Base-by-base conservation (phyloP, 2,329 filamentous ascomycete species). In the Metarhizium humberi region DNA sequence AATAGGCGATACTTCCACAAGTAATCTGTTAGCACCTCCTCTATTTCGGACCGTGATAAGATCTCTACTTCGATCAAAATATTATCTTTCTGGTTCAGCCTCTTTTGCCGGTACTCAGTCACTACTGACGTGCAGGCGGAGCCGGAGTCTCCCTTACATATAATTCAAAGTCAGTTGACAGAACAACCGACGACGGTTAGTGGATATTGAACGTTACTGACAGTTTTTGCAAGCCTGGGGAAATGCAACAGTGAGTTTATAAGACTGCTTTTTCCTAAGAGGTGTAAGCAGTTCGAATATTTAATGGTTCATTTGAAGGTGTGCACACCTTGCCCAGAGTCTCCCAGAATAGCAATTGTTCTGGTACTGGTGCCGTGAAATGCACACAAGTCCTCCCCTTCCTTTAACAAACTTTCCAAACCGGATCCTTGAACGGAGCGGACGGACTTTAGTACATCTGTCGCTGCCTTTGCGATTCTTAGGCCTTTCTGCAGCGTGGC, bases 221-320 rank as follows among this genome's bases (percentile, higher is more conserved):
- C 63, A 5, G 64, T 67, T 34, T 64, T 53, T 6, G 64, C 62
- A 40, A 70, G 54, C 1, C 62, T 62, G 10, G 66, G 64, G 7
- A 63, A 61, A 50, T 70, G 64, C 3, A 71, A 65, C 0, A 71
- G 59, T n/a, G 67, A 68, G 53, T 71, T 71, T 14, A 71, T 69
- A 4, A 70, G 57, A 55, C 62, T 68, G 51, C 68, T 71, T 38
- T 64, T 64, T 0, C 62, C 62, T 64, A 36, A 16, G 6, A 10
- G 3, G 14, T n/a, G 57, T 52, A 59, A 38, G 36, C 3, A 14
- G 36, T 38, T 2, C 36, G 36, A 38, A 14, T 38, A 14, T 38
- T 38, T 14, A 38, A 38, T 38, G 36, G 14, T 14, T 38, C 36
- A 14, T 10, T 38, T 38, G 36, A 38, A 14, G 16, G 43, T 46